Evolutionary conservation across 2,329 filamentous ascomycete genomes (phyloP), one percentile per base, ranked within the genome.

Genomic region (Pyrenophora teres): DNA sequence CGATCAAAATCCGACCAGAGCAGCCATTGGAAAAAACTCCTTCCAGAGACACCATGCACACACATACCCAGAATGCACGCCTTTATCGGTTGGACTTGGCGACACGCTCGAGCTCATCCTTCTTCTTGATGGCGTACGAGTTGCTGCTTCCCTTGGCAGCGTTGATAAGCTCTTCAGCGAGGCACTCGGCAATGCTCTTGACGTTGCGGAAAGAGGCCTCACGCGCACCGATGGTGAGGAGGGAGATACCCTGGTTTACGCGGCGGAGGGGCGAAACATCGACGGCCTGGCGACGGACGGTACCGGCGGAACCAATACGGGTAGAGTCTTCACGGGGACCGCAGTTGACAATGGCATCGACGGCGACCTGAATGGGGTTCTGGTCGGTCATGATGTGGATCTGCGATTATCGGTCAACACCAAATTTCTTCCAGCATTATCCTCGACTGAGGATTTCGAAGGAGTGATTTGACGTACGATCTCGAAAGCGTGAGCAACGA

Each of bases 71-170:
- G 47, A 49, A 46, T 41, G 55, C 61, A 67, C 51, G 41, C 59
- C 57, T 92, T 92, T 97, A 99, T 89, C 94, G 90, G 89, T 99
- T 99, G 87, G 87, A 91, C 91, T 99, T 99, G 83, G 94, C 94
- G 75, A 99, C 94, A 94, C 94, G 94, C 89, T 99, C 94, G 84
- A 99, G 83, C 89, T 99, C 95, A 81, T 99, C 94, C 93, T 99
- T 99, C 92, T 99, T 99, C 92, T 99, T 99, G 88, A 99, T 99
- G 76, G 95, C 94, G 81, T 97, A 99, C 71, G 92, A 97, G 92
- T 99, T 99, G 84, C 90, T 95, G 88, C 89, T 95, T 77, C 94
- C 94, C 91, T 99, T 99, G 81, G 95, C 95, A 78, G 95, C 95
- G 87, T 99, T 99, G 89, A 99, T 97, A 80, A 99, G 87, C 88